Conservation (phyloP, 2,329 filamentous ascomycete species). For the Exophiala viscosa region DNA sequence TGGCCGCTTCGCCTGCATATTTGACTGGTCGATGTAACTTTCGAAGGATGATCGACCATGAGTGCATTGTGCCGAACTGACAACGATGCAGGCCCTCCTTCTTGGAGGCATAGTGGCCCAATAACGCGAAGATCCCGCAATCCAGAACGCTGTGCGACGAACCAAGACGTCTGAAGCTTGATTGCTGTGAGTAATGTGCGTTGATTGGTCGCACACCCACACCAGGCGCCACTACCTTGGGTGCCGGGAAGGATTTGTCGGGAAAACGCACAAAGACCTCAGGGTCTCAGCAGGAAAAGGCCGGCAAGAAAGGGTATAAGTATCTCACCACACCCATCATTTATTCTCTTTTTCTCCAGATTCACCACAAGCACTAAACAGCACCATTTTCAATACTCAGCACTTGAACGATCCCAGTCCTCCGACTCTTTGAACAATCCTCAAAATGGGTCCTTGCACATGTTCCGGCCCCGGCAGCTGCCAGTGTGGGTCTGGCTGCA, state of each 20-base stretch:
- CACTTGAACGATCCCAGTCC: background rate
- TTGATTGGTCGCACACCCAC: background rate
- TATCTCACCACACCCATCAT: background rate
- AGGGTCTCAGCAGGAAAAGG: background rate
- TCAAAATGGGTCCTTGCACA: slow-evolving; percentile 15
- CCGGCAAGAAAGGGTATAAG: background rate
- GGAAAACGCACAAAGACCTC: background rate
- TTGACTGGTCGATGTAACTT: too few species aligned
- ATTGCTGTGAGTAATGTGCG: too few species aligned
- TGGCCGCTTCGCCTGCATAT: too few species aligned
- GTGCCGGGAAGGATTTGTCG: background rate
- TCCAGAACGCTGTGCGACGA: background rate
- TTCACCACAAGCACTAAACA: background rate
- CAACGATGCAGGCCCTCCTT: too few species aligned
- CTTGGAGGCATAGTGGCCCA: too few species aligned
- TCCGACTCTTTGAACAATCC: background rate
- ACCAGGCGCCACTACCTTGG: background rate
- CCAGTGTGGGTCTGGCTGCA: slow-evolving; percentile 15
- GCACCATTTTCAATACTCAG: background rate
- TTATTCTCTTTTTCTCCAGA: background rate
- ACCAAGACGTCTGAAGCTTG: too few species aligned
- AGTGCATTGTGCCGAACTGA: too few species aligned
- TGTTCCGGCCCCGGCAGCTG: slow-evolving; percentile 15
- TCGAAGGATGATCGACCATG: too few species aligned
- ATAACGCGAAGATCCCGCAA: slow-evolving; percentile 1